Evolutionary conservation across 257 asterid species (phyloP).

Genomic region (Echites panduratus): DNA sequence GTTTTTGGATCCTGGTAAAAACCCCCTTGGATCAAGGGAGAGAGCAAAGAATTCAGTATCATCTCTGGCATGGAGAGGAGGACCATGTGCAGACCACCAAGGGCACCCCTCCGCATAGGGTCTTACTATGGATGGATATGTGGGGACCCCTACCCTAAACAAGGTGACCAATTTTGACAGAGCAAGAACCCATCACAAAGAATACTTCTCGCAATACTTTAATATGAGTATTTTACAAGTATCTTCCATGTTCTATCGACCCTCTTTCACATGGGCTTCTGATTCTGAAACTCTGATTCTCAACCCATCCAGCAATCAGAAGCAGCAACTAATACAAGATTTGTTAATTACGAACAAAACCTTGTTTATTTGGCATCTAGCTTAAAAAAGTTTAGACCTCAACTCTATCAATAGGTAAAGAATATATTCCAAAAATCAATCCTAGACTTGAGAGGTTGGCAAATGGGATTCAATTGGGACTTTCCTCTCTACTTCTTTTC

Average conservation of each 20-base stretch:
- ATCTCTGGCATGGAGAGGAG: slow-evolving; percentile 21
- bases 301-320: slow-evolving; percentile 10
- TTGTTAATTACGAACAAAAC: slow-evolving; percentile 5
- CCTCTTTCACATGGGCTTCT: slow-evolving; percentile 76
- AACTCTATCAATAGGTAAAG: slow-evolving; percentile 30
- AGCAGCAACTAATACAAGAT: neutral
- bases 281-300: slow-evolving; percentile 11
- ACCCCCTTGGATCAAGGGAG: slow-evolving; percentile 25
- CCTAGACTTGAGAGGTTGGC: slow-evolving; percentile 14
- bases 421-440: slow-evolving; percentile 22
- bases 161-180: neutral
- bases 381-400: slow-evolving; percentile 15
- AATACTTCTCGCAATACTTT: slow-evolving; percentile 21
- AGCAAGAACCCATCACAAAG: slow-evolving; percentile 18
- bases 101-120: slow-evolving; percentile 33
- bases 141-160: slow-evolving; percentile 14
- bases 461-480: slow-evolving; percentile 17
- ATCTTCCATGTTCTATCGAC: slow-evolving; percentile 45
- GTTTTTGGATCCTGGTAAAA: slow-evolving; percentile 16
- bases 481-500: slow-evolving; percentile 48
- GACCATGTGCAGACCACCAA: slow-evolving; percentile 42
- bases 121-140: slow-evolving; percentile 7
- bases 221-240: slow-evolving; percentile 44
- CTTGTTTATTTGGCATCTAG: slow-evolving; percentile 6
- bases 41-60: slow-evolving; percentile 23